Conservation (phyloP, 2,329 filamentous ascomycete genomes). For the Zarea fungicola region DNA sequence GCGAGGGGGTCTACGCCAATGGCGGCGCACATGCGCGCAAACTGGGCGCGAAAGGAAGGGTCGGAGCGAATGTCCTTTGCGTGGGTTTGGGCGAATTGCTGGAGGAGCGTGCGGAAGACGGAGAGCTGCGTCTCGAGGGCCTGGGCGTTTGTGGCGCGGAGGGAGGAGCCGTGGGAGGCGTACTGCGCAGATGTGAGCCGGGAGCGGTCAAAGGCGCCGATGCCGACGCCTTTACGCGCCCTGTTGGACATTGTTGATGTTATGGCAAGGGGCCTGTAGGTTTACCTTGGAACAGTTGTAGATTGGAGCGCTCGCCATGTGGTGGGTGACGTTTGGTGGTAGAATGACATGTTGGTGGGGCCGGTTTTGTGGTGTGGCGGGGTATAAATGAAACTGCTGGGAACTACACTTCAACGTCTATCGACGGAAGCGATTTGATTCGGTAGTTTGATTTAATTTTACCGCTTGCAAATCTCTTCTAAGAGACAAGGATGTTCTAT, state of each 20-base stretch:
- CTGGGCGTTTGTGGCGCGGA: constrained; percentile 78
- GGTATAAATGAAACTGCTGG: not conserved
- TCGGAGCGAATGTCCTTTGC: constrained; percentile 94
- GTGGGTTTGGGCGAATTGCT: constrained; percentile 93
- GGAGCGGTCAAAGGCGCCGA: constrained; percentile 83
- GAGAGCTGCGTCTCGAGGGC: constrained; percentile 90
- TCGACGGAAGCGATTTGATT: too few species aligned
- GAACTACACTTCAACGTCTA: too few species aligned
- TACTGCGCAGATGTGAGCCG: constrained; percentile 84
- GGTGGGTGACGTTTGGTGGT: not conserved
- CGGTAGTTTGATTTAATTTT: too few species aligned
- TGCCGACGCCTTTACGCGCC: constrained; percentile 79
- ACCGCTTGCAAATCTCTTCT: too few species aligned
- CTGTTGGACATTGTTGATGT: constrained; percentile 30
- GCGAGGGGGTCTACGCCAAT: constrained; percentile 95
- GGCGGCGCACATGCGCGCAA: constrained; percentile 95
- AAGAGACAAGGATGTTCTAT: too few species aligned
- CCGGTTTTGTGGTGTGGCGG: not conserved
- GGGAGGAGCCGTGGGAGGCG: constrained; percentile 78
- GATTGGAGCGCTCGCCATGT: too few species aligned
- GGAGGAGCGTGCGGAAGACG: constrained; percentile 90
- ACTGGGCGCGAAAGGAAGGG: constrained; percentile 91
- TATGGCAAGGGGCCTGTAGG: not conserved
- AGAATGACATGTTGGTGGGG: constrained; percentile 5
- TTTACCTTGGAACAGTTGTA: not conserved